These are phyloP conservation scores for Mucor plumbeus DNA, from an alignment of 371 early-diverging fungal species.

Conservation along the genomic window DNA sequence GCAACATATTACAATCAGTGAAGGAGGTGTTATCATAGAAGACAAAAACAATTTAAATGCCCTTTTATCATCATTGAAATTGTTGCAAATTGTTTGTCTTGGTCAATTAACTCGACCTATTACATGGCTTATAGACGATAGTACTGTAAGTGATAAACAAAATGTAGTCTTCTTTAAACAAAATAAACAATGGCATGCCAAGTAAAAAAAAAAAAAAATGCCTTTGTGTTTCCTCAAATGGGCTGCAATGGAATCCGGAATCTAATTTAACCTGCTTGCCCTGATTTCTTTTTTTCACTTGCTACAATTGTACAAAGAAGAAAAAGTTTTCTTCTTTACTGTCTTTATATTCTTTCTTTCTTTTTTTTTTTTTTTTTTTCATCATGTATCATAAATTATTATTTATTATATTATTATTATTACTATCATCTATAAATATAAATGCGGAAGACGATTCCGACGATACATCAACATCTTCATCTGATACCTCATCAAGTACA, in stretches of 20 bases:
- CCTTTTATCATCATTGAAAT: neutral
- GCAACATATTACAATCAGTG: neutral
- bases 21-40: neutral
- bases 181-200: neutral
- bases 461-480: neutral
- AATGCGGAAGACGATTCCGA: neutral
- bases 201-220: no score
- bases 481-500: neutral
- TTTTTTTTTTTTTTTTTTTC: neutral
- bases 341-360: neutral
- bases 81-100: neutral
- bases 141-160: neutral
- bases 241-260: neutral
- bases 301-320: neutral
- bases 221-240: neutral
- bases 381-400: neutral
- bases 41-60: neutral
- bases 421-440: neutral
- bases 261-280: neutral
- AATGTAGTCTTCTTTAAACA: neutral
- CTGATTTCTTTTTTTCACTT: neutral
- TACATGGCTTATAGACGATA: neutral
- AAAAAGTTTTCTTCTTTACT: conserved; percentile 2
- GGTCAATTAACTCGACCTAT: neutral
- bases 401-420: neutral